Base-by-base conservation (phyloP, 768 basidiomycete genomes). In the Pulveroboletus ravenelii region DNA sequence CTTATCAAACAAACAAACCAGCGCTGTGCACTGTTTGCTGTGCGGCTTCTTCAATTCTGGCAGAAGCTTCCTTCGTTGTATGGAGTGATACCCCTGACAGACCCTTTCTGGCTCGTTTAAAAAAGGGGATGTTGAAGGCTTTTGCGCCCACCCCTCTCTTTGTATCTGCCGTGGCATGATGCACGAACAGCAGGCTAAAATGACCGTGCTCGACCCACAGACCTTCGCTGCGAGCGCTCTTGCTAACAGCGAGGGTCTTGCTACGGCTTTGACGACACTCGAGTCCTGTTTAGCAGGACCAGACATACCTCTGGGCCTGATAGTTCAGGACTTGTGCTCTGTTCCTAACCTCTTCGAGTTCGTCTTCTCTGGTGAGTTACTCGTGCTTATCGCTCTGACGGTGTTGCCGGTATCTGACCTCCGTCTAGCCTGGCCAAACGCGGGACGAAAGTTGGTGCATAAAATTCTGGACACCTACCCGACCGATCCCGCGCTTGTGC, bases 391-490 rank as follows among this genome's bases (percentile, higher is more conserved):
- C 6, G 18, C 10, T 0, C 31, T 36, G 35, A 36, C 9, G n/a
- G 4, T 17, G 10, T 23, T 36, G 8, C 31, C 20, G 5, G 42
- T 15, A 12, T 35, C 51, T 53, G 44, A 57, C 35, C 0, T 18
- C 25, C 10, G 3, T 17, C 18, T 41, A 66, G 67, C 47, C 27
- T 48, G 50, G 42, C 49, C 58, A n/a, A 46, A 35, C 13, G 45
- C 40, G 7, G 41, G 30, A 20, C 14, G 31, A 17, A n/a, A 27
- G 25, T 27, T 72, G 20, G 50, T 56, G 36, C 17, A 31, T 34
- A 67, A 58, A 61, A 67, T 76, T 27, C 15, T 74, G 15, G 53
- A 63, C 14, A 46, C 52, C 14, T 76, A 72, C 45, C 74, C 73
- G 2, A 49, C 43, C 1, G 57, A 57, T 37, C 52, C 62, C 7